Conservation (phyloP, 2,329 filamentous ascomycete genomes). For the Phialophora macrospora region DNA sequence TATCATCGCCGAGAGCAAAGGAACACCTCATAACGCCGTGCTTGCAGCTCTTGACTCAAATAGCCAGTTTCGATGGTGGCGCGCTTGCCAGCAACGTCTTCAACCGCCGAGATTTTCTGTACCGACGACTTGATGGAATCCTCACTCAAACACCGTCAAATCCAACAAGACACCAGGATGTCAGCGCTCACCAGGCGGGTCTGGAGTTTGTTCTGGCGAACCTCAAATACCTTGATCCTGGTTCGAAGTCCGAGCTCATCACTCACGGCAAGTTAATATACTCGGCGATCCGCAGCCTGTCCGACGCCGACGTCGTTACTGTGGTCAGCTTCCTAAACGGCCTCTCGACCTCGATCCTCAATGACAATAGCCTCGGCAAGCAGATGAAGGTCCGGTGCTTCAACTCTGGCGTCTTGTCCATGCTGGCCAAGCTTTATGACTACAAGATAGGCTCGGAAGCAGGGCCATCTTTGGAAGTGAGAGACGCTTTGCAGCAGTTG, state of each 20-base stretch:
- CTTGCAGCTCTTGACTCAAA: constrained; percentile 80
- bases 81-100: constrained; percentile 78
- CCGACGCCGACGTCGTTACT: constrained; percentile 75
- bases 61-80: constrained; percentile 85
- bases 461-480: constrained; percentile 58
- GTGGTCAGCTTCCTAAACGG: constrained; percentile 75
- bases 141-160: constrained; percentile 69
- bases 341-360: constrained; percentile 72
- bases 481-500: constrained; percentile 74
- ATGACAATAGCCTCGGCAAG: constrained; percentile 73
- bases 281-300: constrained; percentile 75
- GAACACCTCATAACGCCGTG: constrained; percentile 89
- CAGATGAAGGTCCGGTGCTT: constrained; percentile 76
- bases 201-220: constrained; percentile 79
- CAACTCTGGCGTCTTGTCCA: constrained; percentile 72
- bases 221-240: constrained; percentile 75
- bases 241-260: constrained; percentile 80
- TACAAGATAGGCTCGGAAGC: constrained; percentile 51
- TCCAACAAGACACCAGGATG: constrained; percentile 62
- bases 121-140: constrained; percentile 79
- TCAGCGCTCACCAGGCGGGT: constrained; percentile 78
- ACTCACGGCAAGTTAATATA: constrained; percentile 72
- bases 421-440: constrained; percentile 73
- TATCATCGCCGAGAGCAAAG: constrained; percentile 80
- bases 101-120: constrained; percentile 74